Evolutionary conservation across 2,329 filamentous ascomycete genomes (phyloP).

Genomic region (Fusarium coffeatum): DNA sequence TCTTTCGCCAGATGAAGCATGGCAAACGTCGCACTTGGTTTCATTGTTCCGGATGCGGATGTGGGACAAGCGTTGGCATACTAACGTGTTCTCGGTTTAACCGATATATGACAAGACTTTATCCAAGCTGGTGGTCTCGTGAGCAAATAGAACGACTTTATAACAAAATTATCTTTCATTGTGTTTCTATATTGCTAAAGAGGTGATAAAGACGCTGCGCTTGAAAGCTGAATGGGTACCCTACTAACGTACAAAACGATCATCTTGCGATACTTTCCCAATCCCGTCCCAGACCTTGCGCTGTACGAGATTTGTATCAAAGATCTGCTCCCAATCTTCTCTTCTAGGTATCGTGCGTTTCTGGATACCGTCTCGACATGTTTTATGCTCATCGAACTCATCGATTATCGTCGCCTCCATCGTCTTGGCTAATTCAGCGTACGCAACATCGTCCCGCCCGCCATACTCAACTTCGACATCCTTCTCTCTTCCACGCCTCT

Average conservation of each 20-base stretch:
- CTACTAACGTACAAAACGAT: no score
- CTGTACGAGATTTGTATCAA: neutral
- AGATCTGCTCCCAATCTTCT: neutral
- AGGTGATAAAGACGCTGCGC: no score
- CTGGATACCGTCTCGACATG: neutral
- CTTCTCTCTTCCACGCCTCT: neutral
- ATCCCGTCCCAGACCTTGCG: neutral
- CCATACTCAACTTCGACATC: neutral
- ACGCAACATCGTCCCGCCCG: no score
- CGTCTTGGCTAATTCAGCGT: neutral
- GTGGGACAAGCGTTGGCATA: neutral
- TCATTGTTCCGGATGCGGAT: slow-evolving; percentile 28
- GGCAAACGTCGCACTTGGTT: slow-evolving; percentile 7
- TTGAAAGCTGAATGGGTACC: no score
- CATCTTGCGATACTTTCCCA: neutral
- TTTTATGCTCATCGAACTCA: neutral
- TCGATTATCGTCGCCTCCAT: neutral
- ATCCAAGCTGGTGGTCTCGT: neutral
- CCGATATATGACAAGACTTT: neutral
- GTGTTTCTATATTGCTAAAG: neutral
- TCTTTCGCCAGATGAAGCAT: slow-evolving; percentile 34
- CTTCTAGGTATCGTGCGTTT: neutral
- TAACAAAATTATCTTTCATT: neutral
- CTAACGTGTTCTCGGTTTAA: neutral
- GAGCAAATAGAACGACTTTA: neutral